Evolutionary conservation across 2,329 filamentous ascomycete genomes (phyloP).

Genomic region (Amylocarpus encephaloides): DNA sequence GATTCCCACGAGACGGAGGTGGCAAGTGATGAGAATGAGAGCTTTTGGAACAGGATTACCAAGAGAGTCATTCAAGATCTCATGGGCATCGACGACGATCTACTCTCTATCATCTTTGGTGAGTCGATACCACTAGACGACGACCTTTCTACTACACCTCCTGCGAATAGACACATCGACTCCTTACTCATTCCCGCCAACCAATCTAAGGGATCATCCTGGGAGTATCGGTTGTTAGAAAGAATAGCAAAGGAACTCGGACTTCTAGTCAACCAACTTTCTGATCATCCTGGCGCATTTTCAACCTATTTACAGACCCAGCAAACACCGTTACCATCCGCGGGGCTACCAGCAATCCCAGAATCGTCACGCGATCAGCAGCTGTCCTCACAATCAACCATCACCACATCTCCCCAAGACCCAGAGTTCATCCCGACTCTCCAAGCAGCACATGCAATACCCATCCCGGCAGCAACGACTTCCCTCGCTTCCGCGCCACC

Average conservation of each 20-base stretch:
- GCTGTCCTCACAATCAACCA: slow-evolving; percentile 9
- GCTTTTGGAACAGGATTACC: slow-evolving; percentile 75
- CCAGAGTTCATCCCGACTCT: slow-evolving; percentile 28
- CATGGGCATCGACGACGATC: slow-evolving; percentile 81
- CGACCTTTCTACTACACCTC: slow-evolving; percentile 28
- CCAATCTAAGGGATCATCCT: slow-evolving; percentile 40
- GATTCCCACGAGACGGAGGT: slow-evolving; percentile 31
- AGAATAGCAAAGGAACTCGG: slow-evolving; percentile 83
- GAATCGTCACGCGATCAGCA: slow-evolving; percentile 37
- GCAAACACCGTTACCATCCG: slow-evolving; percentile 64
- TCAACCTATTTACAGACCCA: slow-evolving; percentile 67
- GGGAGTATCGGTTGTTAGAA: slow-evolving; percentile 75
- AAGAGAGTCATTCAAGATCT: slow-evolving; percentile 81
- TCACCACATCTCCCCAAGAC: slow-evolving; percentile 3
- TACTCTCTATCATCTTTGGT: slow-evolving; percentile 81
- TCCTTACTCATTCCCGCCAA: slow-evolving; percentile 7
- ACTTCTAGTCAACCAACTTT: slow-evolving; percentile 72
- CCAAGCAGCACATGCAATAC: slow-evolving; percentile 16
- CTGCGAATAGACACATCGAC: slow-evolving; percentile 8
- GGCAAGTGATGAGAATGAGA: slow-evolving; percentile 49
- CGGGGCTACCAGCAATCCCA: slow-evolving; percentile 63
- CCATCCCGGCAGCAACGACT: slow-evolving; percentile 16
- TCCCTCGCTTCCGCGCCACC: slow-evolving; percentile 7
- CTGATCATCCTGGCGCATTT: slow-evolving; percentile 83
- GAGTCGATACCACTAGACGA: slow-evolving; percentile 58